phyloP scores from a whole-genome alignment of 345 rosid species.

The Gossypioides kirkii region DNA sequence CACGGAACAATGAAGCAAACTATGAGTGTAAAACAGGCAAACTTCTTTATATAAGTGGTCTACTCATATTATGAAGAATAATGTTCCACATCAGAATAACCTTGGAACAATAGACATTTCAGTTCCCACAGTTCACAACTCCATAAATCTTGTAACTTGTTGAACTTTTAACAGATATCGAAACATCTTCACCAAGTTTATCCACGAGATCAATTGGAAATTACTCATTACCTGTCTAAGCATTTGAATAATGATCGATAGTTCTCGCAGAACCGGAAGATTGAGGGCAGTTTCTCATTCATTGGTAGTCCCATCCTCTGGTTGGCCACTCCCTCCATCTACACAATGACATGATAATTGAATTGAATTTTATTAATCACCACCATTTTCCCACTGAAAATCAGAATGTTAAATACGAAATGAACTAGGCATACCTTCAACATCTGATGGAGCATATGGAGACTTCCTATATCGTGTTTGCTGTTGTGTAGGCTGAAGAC shows the following conservation, averaged over 20 bases:
- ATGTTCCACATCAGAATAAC: conserved; percentile 10
- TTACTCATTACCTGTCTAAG: conserved; percentile 28
- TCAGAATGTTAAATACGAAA: neutral
- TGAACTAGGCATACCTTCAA: conserved; percentile 51
- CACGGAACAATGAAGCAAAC: neutral
- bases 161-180: conserved; percentile 15
- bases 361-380: neutral
- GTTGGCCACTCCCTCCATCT: conserved; percentile 59
- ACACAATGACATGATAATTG: conserved; percentile 11
- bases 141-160: conserved; percentile 18
- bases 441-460: conserved; percentile 76
- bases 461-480: conserved; percentile 95
- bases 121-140: conserved; percentile 20
- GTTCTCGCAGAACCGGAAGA: conserved; percentile 19
- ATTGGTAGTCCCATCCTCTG: conserved; percentile 42
- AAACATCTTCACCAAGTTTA: conserved; percentile 27
- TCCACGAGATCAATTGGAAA: conserved; percentile 26
- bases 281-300: conserved; percentile 28
- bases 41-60: neutral
- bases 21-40: neutral
- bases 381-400: neutral
- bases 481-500: conserved; percentile 82
- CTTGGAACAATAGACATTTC: conserved; percentile 10
- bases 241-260: conserved; percentile 27
- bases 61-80: conserved; percentile 19